These are phyloP conservation scores for Microcyclosporella mali DNA, from an alignment of 2,329 filamentous ascomycete species.

Conservation along the genomic window DNA sequence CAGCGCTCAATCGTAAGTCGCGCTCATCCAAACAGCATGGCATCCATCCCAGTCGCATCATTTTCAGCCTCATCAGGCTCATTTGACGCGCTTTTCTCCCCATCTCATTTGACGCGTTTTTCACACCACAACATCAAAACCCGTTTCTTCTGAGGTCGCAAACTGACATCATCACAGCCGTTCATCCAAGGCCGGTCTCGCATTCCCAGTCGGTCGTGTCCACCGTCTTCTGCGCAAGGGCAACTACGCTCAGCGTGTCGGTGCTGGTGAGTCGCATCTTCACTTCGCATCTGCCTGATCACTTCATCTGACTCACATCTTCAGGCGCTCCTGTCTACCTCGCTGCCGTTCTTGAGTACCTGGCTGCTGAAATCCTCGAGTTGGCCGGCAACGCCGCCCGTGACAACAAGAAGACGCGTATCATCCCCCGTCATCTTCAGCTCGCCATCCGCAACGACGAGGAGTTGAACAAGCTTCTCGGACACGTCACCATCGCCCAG, in stretches of 20 bases:
- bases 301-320: slow-evolving; percentile 11
- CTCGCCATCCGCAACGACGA: slow-evolving; percentile 95
- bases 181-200: slow-evolving; percentile 98
- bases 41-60: slow-evolving; percentile 14
- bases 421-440: slow-evolving; percentile 94
- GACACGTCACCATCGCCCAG: slow-evolving; percentile 94
- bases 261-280: slow-evolving; percentile 62
- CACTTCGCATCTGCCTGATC: slow-evolving; percentile 5
- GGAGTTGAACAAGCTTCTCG: slow-evolving; percentile 98
- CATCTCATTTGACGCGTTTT: slow-evolving; percentile 8
- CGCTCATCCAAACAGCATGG: slow-evolving; percentile 12
- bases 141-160: slow-evolving; percentile 25
- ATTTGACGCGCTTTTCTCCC: slow-evolving; percentile 40
- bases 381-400: slow-evolving; percentile 97
- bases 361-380: slow-evolving; percentile 96
- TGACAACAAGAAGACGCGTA: slow-evolving; percentile 99
- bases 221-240: slow-evolving; percentile 98
- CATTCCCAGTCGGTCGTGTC: slow-evolving; percentile 98
- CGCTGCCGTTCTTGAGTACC: slow-evolving; percentile 93
- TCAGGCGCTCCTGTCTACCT: slow-evolving; percentile 55
- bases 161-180: slow-evolving; percentile 58
- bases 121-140: slow-evolving; percentile 25
- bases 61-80: slow-evolving; percentile 11
- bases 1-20: slow-evolving; percentile 92
- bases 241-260: slow-evolving; percentile 99